These are phyloP conservation scores for Staphylotrichum longicolle DNA, from an alignment of 495 filamentous ascomycete species.

Conservation along the genomic window DNA sequence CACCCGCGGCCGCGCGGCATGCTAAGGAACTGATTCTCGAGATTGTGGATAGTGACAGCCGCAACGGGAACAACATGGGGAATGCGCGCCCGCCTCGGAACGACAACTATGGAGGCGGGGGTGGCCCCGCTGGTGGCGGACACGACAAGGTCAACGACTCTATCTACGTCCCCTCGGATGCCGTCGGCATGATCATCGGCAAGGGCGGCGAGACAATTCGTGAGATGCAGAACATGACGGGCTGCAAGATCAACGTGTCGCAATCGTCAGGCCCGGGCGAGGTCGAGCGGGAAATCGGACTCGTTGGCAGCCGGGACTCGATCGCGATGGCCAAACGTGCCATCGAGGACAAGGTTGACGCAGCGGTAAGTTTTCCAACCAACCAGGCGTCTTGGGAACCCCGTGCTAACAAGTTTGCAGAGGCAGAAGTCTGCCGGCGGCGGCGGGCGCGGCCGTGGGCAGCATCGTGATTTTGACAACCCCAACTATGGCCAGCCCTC, in stretches of 20 bases:
- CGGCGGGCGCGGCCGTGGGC: constrained; percentile 43
- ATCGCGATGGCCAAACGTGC: constrained; percentile 71
- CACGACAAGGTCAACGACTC: constrained; percentile 70
- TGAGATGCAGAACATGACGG: constrained; percentile 76
- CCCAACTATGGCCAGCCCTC: constrained; percentile 40
- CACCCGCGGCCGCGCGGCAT: constrained; percentile 58
- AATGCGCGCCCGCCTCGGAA: constrained; percentile 36
- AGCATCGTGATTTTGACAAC: constrained; percentile 47
- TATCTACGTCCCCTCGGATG: constrained; percentile 77
- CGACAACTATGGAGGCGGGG: constrained; percentile 35
- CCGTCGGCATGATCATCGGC: constrained; percentile 88
- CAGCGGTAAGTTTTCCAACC: constrained; percentile 57
- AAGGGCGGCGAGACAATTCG: constrained; percentile 85
- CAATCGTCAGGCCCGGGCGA: constrained; percentile 66
- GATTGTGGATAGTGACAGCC: constrained; percentile 81
- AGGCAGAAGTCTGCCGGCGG: constrained; percentile 53
- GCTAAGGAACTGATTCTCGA: constrained; percentile 81
- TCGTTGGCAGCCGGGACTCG: constrained; percentile 68
- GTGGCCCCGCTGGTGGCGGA: constrained; percentile 40
- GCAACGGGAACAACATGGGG: constrained; percentile 44
- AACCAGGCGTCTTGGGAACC: constrained; percentile 4
- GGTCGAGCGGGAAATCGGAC: constrained; percentile 72
- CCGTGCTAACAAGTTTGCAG: constrained; percentile 36
- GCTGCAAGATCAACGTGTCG: constrained; percentile 88
- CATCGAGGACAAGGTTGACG: constrained; percentile 85